Base-by-base conservation (phyloP, 176 grass and related monocot genomes). In the Olyra latifolia region DNA sequence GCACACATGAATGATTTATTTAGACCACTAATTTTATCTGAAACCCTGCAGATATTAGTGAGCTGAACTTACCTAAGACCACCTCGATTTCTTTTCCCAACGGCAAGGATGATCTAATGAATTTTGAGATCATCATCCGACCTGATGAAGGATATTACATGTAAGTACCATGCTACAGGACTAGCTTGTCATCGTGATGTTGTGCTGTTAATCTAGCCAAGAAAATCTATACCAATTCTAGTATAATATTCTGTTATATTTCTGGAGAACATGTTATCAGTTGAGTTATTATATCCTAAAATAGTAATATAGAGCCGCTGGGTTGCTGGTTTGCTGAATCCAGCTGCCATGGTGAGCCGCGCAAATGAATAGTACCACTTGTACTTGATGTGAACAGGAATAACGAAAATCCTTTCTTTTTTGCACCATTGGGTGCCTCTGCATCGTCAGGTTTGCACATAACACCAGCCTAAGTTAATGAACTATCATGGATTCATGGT, bases 91-190 rank as follows among this genome's bases (percentile, higher is more conserved):
- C 82, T 67, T 95, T 95, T 77, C 93, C 93, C 11, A 95, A 95
- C 80, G 93, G 93, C 20, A 95, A 95, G 70, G 87, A 95, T 90
- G 93, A 95, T 57, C 68, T 95, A 35, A 95, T 95, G 93, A 95
- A 92, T 60, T 95, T 95, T 80, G 93, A 95, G 72, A 90, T 92
- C 71, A 86, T 76, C 48, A 87, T 92, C n/a, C 78, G 78, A 64
- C 93, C 93, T 83, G 93, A 95, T 86, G 93, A 95, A 85, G 93
- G 93, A 80, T 95, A 80, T 79, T 95, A 92, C 69, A 54, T 86
- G 92, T 91, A 92, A 80, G 93, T 88, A 61, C 23, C 42, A 57
- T 45, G 44, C 64, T 43, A 63, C 44, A 45, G 23, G 46, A 12
- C 42, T 78, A 49, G 20, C 30, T 66, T 40, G 16, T 11, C 25